phyloP scores from a whole-genome alignment of 352 stramenopile genomes.

The Phytopythium chamaehyphon region DNA sequence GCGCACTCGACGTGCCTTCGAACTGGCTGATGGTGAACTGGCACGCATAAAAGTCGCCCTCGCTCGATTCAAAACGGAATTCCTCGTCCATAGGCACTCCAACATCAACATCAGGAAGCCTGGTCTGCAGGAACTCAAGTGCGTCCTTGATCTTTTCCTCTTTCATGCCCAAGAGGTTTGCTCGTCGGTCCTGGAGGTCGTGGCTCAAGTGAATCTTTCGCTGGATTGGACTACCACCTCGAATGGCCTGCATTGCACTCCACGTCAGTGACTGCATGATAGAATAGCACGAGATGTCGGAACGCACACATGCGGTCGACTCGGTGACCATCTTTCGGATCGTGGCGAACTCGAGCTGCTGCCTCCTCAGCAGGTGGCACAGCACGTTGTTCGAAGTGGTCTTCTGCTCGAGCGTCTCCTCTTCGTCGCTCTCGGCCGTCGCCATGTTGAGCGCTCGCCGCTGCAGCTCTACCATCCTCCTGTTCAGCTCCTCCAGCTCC shows the following conservation, averaged over 20 bases:
- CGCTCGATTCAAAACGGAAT: conserved; percentile 20
- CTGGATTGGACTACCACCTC: conserved; percentile 26
- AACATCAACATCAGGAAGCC: conserved; percentile 16
- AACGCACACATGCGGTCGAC: conserved; percentile 24
- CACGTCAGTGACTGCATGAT: background rate
- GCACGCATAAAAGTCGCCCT: conserved; percentile 22
- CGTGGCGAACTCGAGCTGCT: conserved; percentile 23
- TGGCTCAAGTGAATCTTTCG: conserved; percentile 13
- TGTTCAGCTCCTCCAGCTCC: conserved; percentile 17
- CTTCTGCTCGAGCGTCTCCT: conserved; percentile 6
- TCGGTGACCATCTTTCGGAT: conserved; percentile 23
- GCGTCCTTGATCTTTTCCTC: conserved; percentile 17
- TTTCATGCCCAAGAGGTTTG: conserved; percentile 13
- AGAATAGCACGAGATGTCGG: background rate
- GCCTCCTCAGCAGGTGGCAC: conserved; percentile 18
- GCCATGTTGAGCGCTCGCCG: conserved; percentile 12
- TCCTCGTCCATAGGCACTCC: conserved; percentile 24
- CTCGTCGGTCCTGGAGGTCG: conserved; percentile 12
- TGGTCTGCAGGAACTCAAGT: conserved; percentile 11
- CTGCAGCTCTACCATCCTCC: conserved; percentile 21
- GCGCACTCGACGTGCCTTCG: conserved; percentile 17
- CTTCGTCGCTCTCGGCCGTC: conserved; percentile 4
- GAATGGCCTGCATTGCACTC: conserved; percentile 14
- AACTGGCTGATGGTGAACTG: conserved; percentile 29
- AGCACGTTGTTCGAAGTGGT: conserved; percentile 18